Percentiles rank a stretch among this genome's conserved stretches.
phyloP scores from a whole-genome alignment of 177 flowering plant genomes.

The Vitis hybrid region DNA sequence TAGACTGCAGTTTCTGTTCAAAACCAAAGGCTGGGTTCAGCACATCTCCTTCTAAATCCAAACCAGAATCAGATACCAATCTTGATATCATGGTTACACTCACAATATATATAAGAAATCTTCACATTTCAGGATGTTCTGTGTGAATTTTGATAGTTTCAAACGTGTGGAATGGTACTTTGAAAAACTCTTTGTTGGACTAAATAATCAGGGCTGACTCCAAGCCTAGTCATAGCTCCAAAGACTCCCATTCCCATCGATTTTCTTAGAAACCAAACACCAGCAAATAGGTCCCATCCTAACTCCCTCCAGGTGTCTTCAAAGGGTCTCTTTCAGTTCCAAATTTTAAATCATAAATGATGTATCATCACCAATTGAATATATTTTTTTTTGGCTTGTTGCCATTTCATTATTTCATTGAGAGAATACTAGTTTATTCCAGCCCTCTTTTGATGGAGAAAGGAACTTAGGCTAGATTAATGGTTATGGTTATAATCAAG shows the following conservation, averaged over 20 bases:
- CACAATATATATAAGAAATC: no score
- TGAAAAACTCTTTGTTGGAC: neutral
- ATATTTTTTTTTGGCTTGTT: slow-evolving; percentile 9
- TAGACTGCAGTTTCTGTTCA: no score
- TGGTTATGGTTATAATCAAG: slow-evolving; percentile 12
- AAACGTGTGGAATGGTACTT: neutral
- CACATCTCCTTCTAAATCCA: no score
- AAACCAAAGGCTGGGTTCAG: no score
- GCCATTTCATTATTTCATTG: neutral
- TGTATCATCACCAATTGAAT: slow-evolving; percentile 12
- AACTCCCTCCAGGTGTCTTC: neutral
- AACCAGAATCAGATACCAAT: no score
- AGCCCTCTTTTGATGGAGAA: slow-evolving; percentile 5
- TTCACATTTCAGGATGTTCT: no score
- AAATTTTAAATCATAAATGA: slow-evolving; percentile 21
- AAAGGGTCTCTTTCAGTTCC: slow-evolving; percentile 30
- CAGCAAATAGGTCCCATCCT: neutral
- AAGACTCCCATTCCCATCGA: neutral
- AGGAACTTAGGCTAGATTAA: slow-evolving; percentile 3
- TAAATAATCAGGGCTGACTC: neutral
- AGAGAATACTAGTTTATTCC: neutral
- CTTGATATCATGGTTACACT: no score
- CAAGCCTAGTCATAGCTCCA: neutral
- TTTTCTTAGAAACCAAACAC: neutral
- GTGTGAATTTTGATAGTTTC: no score